phyloP scores from a whole-genome alignment of 768 basidiomycete genomes.

The Lactarius psammicola region DNA sequence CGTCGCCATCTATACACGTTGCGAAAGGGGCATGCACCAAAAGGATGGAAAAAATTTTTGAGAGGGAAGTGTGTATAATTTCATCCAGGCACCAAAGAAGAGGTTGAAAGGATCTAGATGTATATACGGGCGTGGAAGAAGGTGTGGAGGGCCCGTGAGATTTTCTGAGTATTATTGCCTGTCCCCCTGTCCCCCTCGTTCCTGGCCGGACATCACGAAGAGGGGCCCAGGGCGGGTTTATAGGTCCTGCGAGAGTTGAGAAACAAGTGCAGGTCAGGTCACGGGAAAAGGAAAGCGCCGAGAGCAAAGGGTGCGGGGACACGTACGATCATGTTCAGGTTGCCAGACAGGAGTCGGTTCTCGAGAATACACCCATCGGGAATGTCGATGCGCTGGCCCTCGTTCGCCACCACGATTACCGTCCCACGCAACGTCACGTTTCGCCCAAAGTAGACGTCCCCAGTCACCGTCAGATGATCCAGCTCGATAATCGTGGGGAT shows the following conservation, averaged over 20 bases:
- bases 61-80: background rate
- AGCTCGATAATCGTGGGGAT: constrained; percentile 72
- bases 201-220: background rate
- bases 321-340: constrained; percentile 68
- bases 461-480: constrained; percentile 72
- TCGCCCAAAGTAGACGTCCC: constrained; percentile 66
- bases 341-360: constrained; percentile 67
- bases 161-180: background rate
- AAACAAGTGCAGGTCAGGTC: background rate
- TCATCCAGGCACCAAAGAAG: background rate
- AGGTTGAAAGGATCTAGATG: background rate
- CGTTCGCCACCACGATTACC: constrained; percentile 60
- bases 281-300: background rate
- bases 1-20: background rate
- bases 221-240: constrained; percentile 2
- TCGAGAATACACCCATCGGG: constrained; percentile 58
- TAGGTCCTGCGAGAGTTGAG: constrained; percentile 14
- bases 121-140: background rate
- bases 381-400: constrained; percentile 56
- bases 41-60: background rate
- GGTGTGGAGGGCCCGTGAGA: background rate
- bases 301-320: background rate
- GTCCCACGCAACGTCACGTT: constrained; percentile 64
- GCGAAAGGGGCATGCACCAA: constrained; percentile 2
- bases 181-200: background rate